These are phyloP conservation scores for Schizochytrium sp. DNA, from an alignment of 108 stramenopile genomes.

Conservation along the genomic window DNA sequence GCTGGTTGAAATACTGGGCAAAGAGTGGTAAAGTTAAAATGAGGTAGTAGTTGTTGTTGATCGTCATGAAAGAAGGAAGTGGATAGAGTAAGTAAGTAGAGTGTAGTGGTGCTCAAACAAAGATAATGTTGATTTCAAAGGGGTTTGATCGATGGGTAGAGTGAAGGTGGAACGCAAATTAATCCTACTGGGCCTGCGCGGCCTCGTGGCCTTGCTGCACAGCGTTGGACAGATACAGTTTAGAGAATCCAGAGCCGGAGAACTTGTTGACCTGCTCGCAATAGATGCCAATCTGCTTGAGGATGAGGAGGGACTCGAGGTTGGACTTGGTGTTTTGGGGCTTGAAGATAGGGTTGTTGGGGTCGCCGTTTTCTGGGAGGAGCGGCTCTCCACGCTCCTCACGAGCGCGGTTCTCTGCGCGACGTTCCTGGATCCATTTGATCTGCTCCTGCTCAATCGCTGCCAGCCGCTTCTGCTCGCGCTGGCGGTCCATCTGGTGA, in stretches of 20 bases:
- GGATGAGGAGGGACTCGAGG: constrained; percentile 89
- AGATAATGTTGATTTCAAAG: too few species aligned
- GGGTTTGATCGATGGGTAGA: neutral
- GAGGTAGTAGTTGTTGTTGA: too few species aligned
- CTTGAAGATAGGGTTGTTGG: constrained; percentile 63
- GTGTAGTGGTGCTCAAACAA: too few species aligned
- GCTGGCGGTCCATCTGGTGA: constrained; percentile 78
- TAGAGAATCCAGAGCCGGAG: constrained; percentile 84
- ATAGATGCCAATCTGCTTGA: constrained; percentile 90
- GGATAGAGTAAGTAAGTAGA: too few species aligned
- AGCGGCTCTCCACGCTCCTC: constrained; percentile 68
- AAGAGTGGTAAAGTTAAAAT: too few species aligned
- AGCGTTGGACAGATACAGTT: constrained; percentile 88
- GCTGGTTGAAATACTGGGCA: too few species aligned
- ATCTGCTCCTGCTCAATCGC: constrained; percentile 24
- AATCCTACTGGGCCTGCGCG: constrained; percentile 50
- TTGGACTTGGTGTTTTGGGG: neutral
- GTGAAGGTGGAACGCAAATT: neutral
- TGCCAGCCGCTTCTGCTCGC: constrained; percentile 64
- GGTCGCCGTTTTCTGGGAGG: constrained; percentile 65
- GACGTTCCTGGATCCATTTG: constrained; percentile 69
- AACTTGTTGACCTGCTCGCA: constrained; percentile 93
- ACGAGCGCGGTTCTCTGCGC: constrained; percentile 66
- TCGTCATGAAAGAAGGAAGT: too few species aligned
- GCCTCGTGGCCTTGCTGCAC: constrained; percentile 74